phyloP scores from a whole-genome alignment of 2,329 filamentous ascomycete genomes.

The Pestalotiopsis sp. region DNA sequence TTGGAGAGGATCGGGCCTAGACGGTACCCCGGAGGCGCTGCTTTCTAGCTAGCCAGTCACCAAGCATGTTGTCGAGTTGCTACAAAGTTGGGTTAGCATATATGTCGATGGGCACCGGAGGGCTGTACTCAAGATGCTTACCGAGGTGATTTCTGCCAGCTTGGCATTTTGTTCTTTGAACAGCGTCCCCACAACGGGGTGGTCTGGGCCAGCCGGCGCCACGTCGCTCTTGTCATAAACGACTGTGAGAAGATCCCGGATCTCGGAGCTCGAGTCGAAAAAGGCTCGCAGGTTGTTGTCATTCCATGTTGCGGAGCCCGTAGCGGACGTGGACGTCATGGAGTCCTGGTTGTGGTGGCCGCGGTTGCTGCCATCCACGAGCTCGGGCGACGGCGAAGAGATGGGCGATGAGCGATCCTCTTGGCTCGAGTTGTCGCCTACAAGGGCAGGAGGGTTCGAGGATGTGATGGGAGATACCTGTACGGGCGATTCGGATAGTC shows the following conservation, averaged over 20 bases:
- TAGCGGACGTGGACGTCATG: conserved; percentile 57
- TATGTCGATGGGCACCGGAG: neutral
- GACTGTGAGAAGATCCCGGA: conserved; percentile 86
- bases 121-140: conserved; percentile 40
- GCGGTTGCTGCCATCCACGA: conserved; percentile 51
- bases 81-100: conserved; percentile 32
- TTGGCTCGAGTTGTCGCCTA: conserved; percentile 72
- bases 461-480: conserved; percentile 60
- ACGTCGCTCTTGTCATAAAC: conserved; percentile 92
- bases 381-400: conserved; percentile 67
- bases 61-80: conserved; percentile 86
- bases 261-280: conserved; percentile 86
- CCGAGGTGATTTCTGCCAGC: conserved; percentile 81
- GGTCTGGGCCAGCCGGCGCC: conserved; percentile 76
- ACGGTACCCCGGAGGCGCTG: conserved; percentile 59
- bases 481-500: conserved; percentile 69
- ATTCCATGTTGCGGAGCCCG: conserved; percentile 74
- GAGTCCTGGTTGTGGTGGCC: conserved; percentile 48
- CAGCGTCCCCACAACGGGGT: conserved; percentile 78
- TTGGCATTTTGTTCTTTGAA: conserved; percentile 88
- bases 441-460: conserved; percentile 65
- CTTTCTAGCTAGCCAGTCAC: conserved; percentile 77
- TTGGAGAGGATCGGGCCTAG: conserved; percentile 25
- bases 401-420: conserved; percentile 65
- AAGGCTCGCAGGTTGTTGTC: conserved; percentile 85